These are phyloP conservation scores for Plasmodium relictum DNA, from an alignment of 169 alveolate genomes.

Conservation along the genomic window DNA sequence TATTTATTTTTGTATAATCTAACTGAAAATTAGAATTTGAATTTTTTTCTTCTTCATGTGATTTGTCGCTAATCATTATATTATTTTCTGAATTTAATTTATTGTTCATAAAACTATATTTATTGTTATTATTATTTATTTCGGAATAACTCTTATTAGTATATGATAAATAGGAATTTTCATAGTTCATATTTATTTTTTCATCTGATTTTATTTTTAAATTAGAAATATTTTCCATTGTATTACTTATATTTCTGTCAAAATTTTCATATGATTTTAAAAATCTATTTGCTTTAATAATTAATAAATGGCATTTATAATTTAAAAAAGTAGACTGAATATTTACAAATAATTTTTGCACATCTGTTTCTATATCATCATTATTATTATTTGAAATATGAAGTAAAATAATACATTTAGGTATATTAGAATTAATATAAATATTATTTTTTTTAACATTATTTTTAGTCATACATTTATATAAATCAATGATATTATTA, in stretches of 20 bases:
- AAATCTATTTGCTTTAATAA: constrained; percentile 63
- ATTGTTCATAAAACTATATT: background rate
- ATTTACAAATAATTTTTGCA: constrained; percentile 54
- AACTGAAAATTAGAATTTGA: background rate
- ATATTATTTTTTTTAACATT: constrained; percentile 11
- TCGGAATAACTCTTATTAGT: background rate
- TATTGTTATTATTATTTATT: background rate
- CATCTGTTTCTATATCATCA: constrained; percentile 69
- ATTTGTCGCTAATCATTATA: background rate
- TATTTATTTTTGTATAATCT: background rate
- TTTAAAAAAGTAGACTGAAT: constrained; percentile 50
- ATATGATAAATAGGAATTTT: background rate
- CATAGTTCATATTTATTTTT: background rate
- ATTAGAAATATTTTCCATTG: background rate
- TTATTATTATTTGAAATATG: constrained; percentile 51
- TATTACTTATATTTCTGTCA: background rate
- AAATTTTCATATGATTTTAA: background rate
- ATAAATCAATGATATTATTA: constrained; percentile 27
- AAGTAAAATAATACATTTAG: constrained; percentile 47
- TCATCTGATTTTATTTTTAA: background rate
- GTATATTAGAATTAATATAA: constrained; percentile 10
- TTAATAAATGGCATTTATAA: constrained; percentile 52
- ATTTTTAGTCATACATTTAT: constrained; percentile 44
- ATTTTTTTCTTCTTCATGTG: background rate
- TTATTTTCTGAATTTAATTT: background rate